Conservation (phyloP, 257 asterid species). For the Solanum infundibuliforme region DNA sequence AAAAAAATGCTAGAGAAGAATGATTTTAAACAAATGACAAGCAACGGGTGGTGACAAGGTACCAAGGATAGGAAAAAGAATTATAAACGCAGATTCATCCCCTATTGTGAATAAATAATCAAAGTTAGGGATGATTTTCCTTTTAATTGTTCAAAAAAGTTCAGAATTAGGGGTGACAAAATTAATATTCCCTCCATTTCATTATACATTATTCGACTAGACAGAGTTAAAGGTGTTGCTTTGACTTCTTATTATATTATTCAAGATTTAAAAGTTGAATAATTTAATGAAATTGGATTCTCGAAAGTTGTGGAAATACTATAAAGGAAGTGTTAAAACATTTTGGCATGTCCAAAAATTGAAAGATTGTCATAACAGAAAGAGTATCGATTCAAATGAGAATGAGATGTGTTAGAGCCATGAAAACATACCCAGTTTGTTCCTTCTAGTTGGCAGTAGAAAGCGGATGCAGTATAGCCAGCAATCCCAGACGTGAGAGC, state of each 20-base stretch:
- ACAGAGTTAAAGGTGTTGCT: neutral
- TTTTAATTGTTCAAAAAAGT: neutral
- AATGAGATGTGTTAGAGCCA: neutral
- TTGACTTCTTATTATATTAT: neutral
- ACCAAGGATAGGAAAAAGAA: neutral
- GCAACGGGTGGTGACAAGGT: neutral
- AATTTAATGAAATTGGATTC: neutral
- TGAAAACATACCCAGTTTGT: constrained; percentile 34
- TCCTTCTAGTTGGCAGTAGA: constrained; percentile 49
- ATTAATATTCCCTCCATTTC: neutral
- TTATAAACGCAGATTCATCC: neutral
- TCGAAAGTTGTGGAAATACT: neutral
- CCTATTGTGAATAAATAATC: neutral
- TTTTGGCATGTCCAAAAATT: neutral
- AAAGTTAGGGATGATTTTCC: neutral
- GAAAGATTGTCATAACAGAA: neutral
- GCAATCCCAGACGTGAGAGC: constrained; percentile 47
- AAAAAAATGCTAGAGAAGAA: neutral
- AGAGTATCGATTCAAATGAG: neutral
- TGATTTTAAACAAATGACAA: neutral
- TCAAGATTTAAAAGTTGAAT: neutral
- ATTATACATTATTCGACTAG: neutral
- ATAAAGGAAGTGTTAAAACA: neutral
- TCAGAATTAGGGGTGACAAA: neutral
- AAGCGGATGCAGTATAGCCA: constrained; percentile 38